phyloP scores from a whole-genome alignment of 2,329 filamentous ascomycete genomes.

The Ophiostoma sp. region DNA sequence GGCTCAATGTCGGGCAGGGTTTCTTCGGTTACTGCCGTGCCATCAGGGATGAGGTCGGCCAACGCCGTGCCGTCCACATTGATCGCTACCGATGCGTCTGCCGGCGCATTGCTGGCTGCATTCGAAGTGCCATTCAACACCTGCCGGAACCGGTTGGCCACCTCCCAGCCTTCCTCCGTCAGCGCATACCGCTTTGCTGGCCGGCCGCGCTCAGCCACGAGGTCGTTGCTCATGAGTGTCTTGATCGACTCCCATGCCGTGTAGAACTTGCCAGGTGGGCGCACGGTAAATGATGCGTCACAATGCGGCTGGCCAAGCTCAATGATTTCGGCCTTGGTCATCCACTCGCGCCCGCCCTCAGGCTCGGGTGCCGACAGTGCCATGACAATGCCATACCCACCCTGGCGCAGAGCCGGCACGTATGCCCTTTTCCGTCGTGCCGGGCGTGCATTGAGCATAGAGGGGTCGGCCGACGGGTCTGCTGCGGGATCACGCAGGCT shows the following conservation, averaged over 20 bases:
- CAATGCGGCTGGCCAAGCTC: constrained; percentile 65
- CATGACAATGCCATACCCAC: constrained; percentile 65
- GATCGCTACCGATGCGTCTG: neutral
- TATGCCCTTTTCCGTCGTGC: constrained; percentile 55
- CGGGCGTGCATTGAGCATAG: constrained; percentile 25
- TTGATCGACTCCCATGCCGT: constrained; percentile 83
- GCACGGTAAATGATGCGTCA: constrained; percentile 64
- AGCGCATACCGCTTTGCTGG: constrained; percentile 63
- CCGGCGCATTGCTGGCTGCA: neutral
- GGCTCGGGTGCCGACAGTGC: constrained; percentile 58
- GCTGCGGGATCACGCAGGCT: neutral
- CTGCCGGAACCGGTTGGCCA: constrained; percentile 58
- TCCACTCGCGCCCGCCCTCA: constrained; percentile 45
- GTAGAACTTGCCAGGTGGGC: constrained; percentile 63
- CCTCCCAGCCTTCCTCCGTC: constrained; percentile 73
- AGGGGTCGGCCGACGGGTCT: constrained; percentile 27
- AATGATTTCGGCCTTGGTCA: constrained; percentile 65
- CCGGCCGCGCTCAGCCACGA: constrained; percentile 65
- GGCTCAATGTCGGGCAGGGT: constrained; percentile 49
- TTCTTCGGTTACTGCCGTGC: constrained; percentile 22
- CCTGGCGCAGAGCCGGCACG: constrained; percentile 66
- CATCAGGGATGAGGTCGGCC: constrained; percentile 22
- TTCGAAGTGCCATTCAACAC: constrained; percentile 29
- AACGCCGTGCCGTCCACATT: neutral
- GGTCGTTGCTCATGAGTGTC: constrained; percentile 64